Evolutionary conservation across 768 basidiomycete genomes (phyloP), one percentile per base, ranked within the genome.

Genomic region (Clitopilus passeckerianus): DNA sequence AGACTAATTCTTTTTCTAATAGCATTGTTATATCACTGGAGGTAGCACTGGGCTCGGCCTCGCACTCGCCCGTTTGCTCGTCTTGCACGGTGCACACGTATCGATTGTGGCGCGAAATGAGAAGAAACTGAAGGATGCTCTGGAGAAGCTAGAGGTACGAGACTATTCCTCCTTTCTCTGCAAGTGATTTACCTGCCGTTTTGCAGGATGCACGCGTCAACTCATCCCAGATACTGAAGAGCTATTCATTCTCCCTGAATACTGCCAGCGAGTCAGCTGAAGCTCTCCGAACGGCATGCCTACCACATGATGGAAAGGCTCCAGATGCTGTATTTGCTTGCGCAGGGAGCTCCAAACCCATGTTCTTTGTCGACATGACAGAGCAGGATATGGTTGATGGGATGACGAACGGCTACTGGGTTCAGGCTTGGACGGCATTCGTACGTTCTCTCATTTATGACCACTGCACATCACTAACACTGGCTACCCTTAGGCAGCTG

Each of bases 21-120:
- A 95, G 94, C 91, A 94, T 64, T 85, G 86, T 71, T 92, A 93
- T 68, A 77, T 96, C 16, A 93, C 93, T 0, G 94, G 94, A 1
- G 93, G 91, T 2, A 89, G 86, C 43, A 78, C 86, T 14, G 94
- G 94, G 0, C 82, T 95, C 0, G 94, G 94, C 1, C 79, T 93
- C 1, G 81, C 85, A 0, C 74, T 95, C 7, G 89, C 93, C 0
- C 77, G 80, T 27, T 73, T 87, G 15, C 78, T 96, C 1, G 81
- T 83, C 14, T 73, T 76, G 60, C 77, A 77, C 60, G 94, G 95
- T 0, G 92, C 93, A 0, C 80, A 92, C 62, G 87, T 95, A 2
- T 91, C 90, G 6, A 92, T 95, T 60, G 88, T 95, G 9, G 93
- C 93, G 6, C 80, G 93, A 12, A 85, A 88, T 56, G 78, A 88